Percentiles rank a stretch among this genome's conserved stretches.
Conservation (phyloP, 192 early-diverging fungal species). For the Phycomyces blakesleeanus region DNA sequence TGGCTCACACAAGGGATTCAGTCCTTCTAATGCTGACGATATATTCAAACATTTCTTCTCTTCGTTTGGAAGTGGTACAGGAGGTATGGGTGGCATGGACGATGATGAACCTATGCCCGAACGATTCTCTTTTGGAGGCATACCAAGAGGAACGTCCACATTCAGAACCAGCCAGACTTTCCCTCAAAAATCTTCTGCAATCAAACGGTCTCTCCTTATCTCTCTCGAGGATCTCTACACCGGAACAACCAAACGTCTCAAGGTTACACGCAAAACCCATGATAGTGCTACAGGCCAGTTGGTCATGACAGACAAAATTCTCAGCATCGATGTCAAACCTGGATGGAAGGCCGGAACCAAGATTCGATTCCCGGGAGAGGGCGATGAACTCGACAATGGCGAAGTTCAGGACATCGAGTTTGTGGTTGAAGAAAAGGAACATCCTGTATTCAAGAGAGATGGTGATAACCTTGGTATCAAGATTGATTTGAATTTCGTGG, state of each 20-base stretch:
- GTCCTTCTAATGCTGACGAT: constrained; percentile 80
- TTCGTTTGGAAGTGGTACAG: constrained; percentile 47
- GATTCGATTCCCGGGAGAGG: constrained; percentile 84
- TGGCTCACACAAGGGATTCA: constrained; percentile 60
- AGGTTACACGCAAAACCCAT: constrained; percentile 71
- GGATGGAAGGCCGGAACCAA: constrained; percentile 99
- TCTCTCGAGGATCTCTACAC: constrained; percentile 91
- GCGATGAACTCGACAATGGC: constrained; percentile 80
- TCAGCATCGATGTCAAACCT: constrained; percentile 82
- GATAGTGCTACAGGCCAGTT: constrained; percentile 40
- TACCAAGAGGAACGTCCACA: constrained; percentile 26
- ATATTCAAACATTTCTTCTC: constrained; percentile 92
- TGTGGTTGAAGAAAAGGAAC: constrained; percentile 89
- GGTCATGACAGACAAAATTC: constrained; percentile 68
- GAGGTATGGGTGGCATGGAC: constrained; percentile 22
- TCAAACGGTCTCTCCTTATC: constrained; percentile 68
- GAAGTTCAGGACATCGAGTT: constrained; percentile 90
- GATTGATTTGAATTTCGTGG: constrained; percentile 67
- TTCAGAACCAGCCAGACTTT: constrained; percentile 18
- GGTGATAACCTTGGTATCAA: constrained; percentile 75
- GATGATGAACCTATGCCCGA: constrained; percentile 40
- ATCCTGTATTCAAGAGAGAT: constrained; percentile 80
- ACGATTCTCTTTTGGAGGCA: constrained; percentile 38
- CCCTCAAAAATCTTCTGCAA: constrained; percentile 50
- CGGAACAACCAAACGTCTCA: constrained; percentile 87